Percentiles rank a stretch among this genome's conserved stretches.
Evolutionary conservation across 2,329 filamentous ascomycete genomes (phyloP).

Genomic region (Aspergillus pseudoviridinutans): DNA sequence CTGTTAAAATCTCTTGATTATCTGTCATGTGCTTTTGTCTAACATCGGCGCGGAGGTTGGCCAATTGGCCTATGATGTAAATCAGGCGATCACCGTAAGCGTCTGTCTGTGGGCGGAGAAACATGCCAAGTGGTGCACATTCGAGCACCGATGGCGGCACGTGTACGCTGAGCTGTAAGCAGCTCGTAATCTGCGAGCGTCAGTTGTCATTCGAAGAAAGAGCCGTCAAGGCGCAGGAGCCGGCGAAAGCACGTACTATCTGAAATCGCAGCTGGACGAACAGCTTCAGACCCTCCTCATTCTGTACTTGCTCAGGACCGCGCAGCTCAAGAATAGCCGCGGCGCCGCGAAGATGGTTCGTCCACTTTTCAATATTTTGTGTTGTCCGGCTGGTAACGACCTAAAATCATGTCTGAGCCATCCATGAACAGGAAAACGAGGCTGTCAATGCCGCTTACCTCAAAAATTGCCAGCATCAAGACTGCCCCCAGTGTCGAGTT

Average conservation of each 20-base stretch:
- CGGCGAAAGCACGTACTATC: constrained; percentile 41
- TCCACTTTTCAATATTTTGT: constrained; percentile 49
- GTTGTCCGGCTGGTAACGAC: constrained; percentile 40
- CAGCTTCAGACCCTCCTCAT: constrained; percentile 47
- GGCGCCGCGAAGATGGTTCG: constrained; percentile 57
- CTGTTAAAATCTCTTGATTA: constrained; percentile 26
- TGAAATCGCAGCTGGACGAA: constrained; percentile 56
- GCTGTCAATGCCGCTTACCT: constrained; percentile 42
- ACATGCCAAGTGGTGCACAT: constrained; percentile 27
- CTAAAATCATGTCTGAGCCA: constrained; percentile 16
- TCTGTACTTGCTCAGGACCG: constrained; percentile 36
- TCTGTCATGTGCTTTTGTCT: constrained; percentile 20
- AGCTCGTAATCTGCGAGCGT: constrained; percentile 31
- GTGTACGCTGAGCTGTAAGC: constrained; percentile 28
- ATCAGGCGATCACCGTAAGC: constrained; percentile 28
- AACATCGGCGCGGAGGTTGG: constrained; percentile 33
- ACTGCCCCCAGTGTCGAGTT: constrained; percentile 51
- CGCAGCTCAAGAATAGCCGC: constrained; percentile 52
- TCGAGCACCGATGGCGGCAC: constrained; percentile 32
- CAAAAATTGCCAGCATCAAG: constrained; percentile 58
- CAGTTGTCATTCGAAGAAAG: constrained; percentile 1
- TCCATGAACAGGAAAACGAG: neutral
- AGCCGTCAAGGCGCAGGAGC: neutral
- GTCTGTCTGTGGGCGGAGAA: constrained; percentile 23
- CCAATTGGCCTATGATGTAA: constrained; percentile 25